Base-by-base conservation (phyloP, 169 alveolate genomes). In the Plasmodium fragile region DNA sequence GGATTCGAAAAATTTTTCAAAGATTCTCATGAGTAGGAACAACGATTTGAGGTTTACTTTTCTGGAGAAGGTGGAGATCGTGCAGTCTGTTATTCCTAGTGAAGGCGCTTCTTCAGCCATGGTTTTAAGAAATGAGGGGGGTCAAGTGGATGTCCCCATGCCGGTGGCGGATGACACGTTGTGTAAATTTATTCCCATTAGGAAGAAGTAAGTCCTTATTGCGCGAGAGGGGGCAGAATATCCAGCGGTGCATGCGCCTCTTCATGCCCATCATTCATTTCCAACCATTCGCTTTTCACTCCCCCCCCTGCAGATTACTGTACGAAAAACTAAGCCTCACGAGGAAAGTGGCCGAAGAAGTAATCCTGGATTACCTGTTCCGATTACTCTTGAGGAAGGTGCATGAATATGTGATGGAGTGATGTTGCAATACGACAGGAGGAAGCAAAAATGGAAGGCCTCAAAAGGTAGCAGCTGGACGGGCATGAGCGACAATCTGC, bases 101-200 rank as follows among this genome's bases (percentile, higher is more conserved):
- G 59, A 25, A 43, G 39, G 1, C 34, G 75, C 4, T 65, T 65
- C 4, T 65, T 65, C 75, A 25, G 36, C 75, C 59, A 3, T 49
- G 59, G 59, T 49, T 5, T 49, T 49, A 11, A 16, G 22, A 16
- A 49, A 49, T 16, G 36, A 0, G 4, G 36, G 36, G 75, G 22
- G 7, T n/a, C 16, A 43, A 13, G 11, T n/a, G 32, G 18, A 59
- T 13, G 22, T 28, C 52, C 13, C 78, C 70, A 32, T 32, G 13
- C 34, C 25, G 49, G 28, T 0, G 16, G 77, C 45, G 11, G 75
- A 89, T 41, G 84, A 89, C 16, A 25, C 55, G 43, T 28, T 89
- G 49, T 89, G 94, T 53, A 89, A 89, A 78, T 78, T 41, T 78
- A 89, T 89, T 30, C 94, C 94, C 18, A 89, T 89, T 39, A 52